phyloP scores from a whole-genome alignment of 805 yeast genomes.

The Teunomyces panamensis region DNA sequence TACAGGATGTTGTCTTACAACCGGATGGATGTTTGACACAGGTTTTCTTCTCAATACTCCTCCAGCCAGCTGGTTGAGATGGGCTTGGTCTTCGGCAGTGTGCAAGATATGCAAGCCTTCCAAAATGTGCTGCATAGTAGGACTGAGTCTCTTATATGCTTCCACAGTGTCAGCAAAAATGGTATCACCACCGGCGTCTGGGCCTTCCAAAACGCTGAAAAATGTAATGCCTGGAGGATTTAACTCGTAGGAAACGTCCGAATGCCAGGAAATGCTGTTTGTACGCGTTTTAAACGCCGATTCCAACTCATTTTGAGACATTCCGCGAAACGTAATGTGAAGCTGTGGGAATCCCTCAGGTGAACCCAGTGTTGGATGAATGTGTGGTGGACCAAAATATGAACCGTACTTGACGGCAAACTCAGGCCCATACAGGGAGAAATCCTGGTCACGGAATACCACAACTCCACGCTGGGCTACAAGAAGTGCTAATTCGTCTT shows the following conservation, averaged over 20 bases:
- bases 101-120: constrained; percentile 65
- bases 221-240: constrained; percentile 73
- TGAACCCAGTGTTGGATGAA: constrained; percentile 73
- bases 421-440: constrained; percentile 38
- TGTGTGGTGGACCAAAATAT: constrained; percentile 67
- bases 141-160: constrained; percentile 70
- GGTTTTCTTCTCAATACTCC: constrained; percentile 65
- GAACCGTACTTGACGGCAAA: constrained; percentile 54
- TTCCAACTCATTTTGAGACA: constrained; percentile 36
- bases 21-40: constrained; percentile 63
- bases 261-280: constrained; percentile 56
- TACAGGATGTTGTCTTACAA: constrained; percentile 74
- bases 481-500: constrained; percentile 30
- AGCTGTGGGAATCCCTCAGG: constrained; percentile 62
- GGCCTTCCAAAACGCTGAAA: constrained; percentile 57
- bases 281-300: constrained; percentile 33
- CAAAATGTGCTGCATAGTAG: constrained; percentile 55
- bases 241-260: constrained; percentile 70
- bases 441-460: constrained; percentile 32
- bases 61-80: constrained; percentile 48
- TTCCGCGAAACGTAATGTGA: constrained; percentile 57
- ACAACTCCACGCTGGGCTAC: constrained; percentile 35
- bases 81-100: constrained; percentile 71
- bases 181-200: constrained; percentile 72
- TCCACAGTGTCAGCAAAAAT: constrained; percentile 65